Evolutionary conservation across 1,284 basidiomycete species (phyloP), one percentile per base, ranked within the genome.

Genomic region (Neonothopanus nambi): DNA sequence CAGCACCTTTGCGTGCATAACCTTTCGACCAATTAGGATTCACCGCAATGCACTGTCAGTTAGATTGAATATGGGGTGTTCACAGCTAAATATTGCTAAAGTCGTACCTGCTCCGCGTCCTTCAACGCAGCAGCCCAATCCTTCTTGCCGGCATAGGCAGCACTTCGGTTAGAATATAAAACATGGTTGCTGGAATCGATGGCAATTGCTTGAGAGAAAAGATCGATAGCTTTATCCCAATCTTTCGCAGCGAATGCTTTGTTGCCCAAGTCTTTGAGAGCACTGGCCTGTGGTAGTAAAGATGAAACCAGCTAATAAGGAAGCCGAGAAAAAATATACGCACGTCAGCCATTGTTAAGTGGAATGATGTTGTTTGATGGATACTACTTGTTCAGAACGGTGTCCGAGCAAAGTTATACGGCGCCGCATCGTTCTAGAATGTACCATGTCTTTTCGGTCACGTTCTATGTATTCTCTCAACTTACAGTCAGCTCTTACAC

Each of bases 221-320:
- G 72, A 62, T 87, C 80, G 74, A 95, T 93, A 9, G 95, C 95
- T 58, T 82, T 85, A 71, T 92, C 86, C 73, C 91, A 98, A 67
- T 97, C 85, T 71, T 96, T 98, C 52, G 93, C 91, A 33, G 90
- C 80, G 75, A 98, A 98, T 37, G 93, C 93, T 70, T 95, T 95
- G 82, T 98, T 98, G 67, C 95, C 95, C 69, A 88, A 84, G 65
- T 94, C 91, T 79, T 98, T 97, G 66, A 95, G 80, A 59, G 84
- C 73, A 68, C 72, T 79, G 51, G 74, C 79, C 79, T 83, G 45
- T 12, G 38, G n/a, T n/a, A 33, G 13, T 18, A 15, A 21, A 35
- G 42, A 23, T 35, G 18, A 18, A 45, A 28, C 36, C 7, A 54
- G 33, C n/a, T 20, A 23, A n/a, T 9, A 23, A 11, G 33, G n/a